Percentiles rank a stretch among this genome's conserved stretches.
phyloP scores from a whole-genome alignment of 1,284 basidiomycete genomes.

The Irpex lacteus region DNA sequence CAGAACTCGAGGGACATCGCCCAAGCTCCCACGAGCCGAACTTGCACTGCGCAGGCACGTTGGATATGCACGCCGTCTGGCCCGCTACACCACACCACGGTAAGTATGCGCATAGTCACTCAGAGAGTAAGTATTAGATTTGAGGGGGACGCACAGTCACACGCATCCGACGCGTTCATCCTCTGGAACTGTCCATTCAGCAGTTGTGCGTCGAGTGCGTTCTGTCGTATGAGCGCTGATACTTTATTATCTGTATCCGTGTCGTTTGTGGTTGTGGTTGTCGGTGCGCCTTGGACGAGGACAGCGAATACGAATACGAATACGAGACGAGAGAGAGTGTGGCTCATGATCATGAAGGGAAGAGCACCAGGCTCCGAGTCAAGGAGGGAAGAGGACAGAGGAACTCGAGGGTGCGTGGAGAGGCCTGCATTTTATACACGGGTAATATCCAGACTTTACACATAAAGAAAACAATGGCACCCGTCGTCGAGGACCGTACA shows the following conservation, averaged over 20 bases:
- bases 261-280: conserved; percentile 4
- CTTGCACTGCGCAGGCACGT: conserved; percentile 38
- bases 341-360: background rate
- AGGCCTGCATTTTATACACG: background rate
- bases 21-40: conserved; percentile 39
- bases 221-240: conserved; percentile 38
- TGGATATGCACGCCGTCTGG: conserved; percentile 41
- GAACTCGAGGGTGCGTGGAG: background rate
- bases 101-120: too few species aligned
- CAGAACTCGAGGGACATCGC: conserved; percentile 26
- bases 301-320: conserved; percentile 15
- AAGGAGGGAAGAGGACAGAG: background rate
- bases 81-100: conserved; percentile 29
- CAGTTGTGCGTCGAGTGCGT: conserved; percentile 45
- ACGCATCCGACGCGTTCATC: conserved; percentile 38
- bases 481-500: background rate
- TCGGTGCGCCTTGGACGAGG: conserved; percentile 28
- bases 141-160: conserved; percentile 35
- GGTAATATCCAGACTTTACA: background rate
- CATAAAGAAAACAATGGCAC: background rate
- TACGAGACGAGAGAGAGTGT: background rate
- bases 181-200: conserved; percentile 44
- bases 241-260: too few species aligned
- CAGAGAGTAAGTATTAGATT: too few species aligned
- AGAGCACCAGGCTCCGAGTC: conserved; percentile 21